Percentiles rank a stretch among this genome's conserved stretches.
Evolutionary conservation across 1,284 basidiomycete genomes (phyloP).

Genomic region (Ustilago esculenta): DNA sequence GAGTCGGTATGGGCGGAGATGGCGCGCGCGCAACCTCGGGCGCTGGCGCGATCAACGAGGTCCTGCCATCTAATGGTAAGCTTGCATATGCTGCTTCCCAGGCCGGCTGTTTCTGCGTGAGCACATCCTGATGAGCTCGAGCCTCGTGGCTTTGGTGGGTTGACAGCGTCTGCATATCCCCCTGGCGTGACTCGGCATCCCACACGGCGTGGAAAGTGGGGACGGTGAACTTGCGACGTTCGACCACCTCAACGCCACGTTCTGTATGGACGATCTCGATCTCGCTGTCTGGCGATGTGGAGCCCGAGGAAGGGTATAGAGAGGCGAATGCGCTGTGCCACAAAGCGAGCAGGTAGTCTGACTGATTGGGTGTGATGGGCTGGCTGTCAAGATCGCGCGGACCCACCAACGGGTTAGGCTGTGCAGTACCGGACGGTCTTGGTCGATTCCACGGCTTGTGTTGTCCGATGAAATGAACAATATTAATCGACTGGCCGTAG

Average conservation of each 20-base stretch:
- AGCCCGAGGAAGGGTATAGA: constrained; percentile 75
- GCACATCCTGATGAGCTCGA: too few species aligned
- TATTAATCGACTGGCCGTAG: constrained; percentile 85
- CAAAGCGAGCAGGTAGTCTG: constrained; percentile 82
- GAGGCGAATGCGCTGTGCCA: constrained; percentile 92
- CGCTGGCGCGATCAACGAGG: constrained; percentile 80
- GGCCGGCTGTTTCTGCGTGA: constrained; percentile 34
- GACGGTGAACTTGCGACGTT: constrained; percentile 73
- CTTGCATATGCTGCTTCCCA: constrained; percentile 77
- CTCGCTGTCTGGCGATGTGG: constrained; percentile 49
- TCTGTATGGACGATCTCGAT: constrained; percentile 54
- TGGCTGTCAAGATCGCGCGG: constrained; percentile 65
- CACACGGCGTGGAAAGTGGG: constrained; percentile 78
- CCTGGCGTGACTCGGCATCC: constrained; percentile 70
- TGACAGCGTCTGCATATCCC: too few species aligned
- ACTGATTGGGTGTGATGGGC: constrained; percentile 49
- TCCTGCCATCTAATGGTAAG: constrained; percentile 83
- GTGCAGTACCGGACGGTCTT: constrained; percentile 50
- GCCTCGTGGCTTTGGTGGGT: too few species aligned
- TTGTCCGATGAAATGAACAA: constrained; percentile 92
- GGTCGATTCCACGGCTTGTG: constrained; percentile 85
- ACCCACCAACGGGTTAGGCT: constrained; percentile 60
- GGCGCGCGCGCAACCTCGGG: constrained; percentile 56
- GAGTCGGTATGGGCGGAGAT: constrained; percentile 46
- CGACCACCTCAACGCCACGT: constrained; percentile 66